phyloP scores from a whole-genome alignment of 2,329 filamentous ascomycete species.

The Pyricularia grisea region DNA sequence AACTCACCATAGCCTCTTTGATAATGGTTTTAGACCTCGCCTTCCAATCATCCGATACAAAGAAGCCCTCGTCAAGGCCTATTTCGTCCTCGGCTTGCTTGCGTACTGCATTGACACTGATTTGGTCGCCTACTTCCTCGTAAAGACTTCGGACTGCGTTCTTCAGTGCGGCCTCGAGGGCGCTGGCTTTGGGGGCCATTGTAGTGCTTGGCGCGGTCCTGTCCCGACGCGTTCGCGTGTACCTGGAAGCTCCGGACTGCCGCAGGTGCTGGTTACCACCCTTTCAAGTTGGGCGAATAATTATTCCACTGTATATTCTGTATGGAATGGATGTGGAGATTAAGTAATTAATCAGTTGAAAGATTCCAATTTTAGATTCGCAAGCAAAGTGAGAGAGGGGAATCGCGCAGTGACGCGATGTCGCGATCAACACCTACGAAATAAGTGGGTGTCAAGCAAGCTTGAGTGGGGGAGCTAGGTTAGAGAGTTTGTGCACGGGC shows the following conservation, averaged over 20 bases:
- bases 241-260: background rate
- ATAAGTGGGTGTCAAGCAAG: background rate
- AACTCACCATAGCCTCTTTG: constrained; percentile 41
- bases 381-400: background rate
- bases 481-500: background rate
- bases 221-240: background rate
- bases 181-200: constrained; percentile 31
- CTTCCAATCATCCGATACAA: constrained; percentile 44
- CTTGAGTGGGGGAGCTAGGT: background rate
- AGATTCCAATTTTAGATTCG: background rate
- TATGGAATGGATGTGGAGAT: background rate
- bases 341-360: background rate
- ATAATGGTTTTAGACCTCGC: constrained; percentile 48
- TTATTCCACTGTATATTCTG: background rate
- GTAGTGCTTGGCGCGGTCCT: background rate
- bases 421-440: background rate
- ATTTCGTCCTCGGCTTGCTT: constrained; percentile 39
- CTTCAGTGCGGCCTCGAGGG: constrained; percentile 35
- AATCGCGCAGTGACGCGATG: background rate
- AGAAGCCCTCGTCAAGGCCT: constrained; percentile 39
- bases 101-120: constrained; percentile 50
- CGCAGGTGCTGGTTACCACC: background rate
- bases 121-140: constrained; percentile 28
- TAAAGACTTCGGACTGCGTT: constrained; percentile 37
- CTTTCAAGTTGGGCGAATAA: background rate